phyloP scores from a whole-genome alignment of 2,329 filamentous ascomycete species.

The Colletotrichum trifolii region DNA sequence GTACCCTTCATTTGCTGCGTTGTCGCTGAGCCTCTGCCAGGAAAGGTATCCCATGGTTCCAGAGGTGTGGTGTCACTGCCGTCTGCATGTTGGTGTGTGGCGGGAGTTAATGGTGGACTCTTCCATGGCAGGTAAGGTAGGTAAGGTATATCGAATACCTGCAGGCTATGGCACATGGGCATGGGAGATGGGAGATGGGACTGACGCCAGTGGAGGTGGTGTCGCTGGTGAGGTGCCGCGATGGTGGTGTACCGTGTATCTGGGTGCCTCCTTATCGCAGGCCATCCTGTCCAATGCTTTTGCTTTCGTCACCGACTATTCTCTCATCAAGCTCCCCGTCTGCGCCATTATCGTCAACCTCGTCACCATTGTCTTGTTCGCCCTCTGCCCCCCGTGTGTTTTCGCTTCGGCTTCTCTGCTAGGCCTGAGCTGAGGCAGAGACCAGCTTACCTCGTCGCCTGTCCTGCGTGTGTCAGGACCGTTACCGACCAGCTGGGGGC shows the following conservation, averaged over 20 bases:
- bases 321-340: slow-evolving; percentile 4
- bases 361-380: slow-evolving; percentile 1
- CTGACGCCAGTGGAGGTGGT: background rate
- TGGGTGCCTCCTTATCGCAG: slow-evolving; percentile 17
- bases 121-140: background rate
- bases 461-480: too few relatives aligned
- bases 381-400: too few relatives aligned
- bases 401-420: too few relatives aligned
- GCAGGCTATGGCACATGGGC: background rate
- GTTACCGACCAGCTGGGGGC: background rate
- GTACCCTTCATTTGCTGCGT: background rate
- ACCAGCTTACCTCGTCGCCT: background rate
- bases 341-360: background rate
- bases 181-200: background rate
- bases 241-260: background rate
- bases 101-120: background rate
- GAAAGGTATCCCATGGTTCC: background rate
- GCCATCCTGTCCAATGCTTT: slow-evolving; percentile 18
- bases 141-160: background rate
- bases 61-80: slow-evolving; percentile 9
- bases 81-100: slow-evolving; percentile 16
- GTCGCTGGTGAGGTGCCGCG: background rate
- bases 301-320: slow-evolving; percentile 23
- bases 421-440: background rate
- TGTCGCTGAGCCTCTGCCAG: background rate